phyloP scores from a whole-genome alignment of 805 yeast genomes.

The Yarrowia divulgata region DNA sequence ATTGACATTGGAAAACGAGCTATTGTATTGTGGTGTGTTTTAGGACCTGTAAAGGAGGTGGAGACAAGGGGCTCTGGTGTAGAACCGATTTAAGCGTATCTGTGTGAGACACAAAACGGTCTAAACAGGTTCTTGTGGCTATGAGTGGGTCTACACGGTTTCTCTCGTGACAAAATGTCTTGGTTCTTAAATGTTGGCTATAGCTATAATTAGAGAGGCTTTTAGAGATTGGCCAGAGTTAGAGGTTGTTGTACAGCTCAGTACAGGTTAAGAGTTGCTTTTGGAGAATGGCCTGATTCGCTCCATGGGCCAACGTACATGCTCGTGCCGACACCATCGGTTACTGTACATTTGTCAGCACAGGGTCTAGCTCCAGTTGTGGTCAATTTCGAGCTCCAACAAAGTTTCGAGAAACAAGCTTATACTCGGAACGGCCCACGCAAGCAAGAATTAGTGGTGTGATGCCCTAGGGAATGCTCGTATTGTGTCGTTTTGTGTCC shows the following conservation, averaged over 20 bases:
- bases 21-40: not conserved
- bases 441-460: not conserved
- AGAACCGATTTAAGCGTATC: conserved; percentile 10
- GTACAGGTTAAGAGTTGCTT: not conserved
- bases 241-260: not conserved
- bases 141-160: not conserved
- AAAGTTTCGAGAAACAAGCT: conserved; percentile 21
- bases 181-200: not conserved
- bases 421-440: too few species aligned
- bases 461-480: not conserved
- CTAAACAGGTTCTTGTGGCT: not conserved
- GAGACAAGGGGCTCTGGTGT: not conserved
- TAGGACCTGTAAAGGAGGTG: too few species aligned
- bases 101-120: conserved; percentile 19
- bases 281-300: too few species aligned
- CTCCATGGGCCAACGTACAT: too few species aligned
- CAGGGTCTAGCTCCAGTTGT: conserved; percentile 13
- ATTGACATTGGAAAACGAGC: not conserved
- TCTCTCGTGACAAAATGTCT: conserved; percentile 1
- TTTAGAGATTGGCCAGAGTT: too few species aligned
- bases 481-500: too few species aligned
- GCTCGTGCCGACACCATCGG: too few species aligned
- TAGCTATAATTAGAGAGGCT: too few species aligned
- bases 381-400: not conserved
- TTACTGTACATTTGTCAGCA: conserved; percentile 6